These are phyloP conservation scores for Lachancea cidri DNA, from an alignment of 805 yeast genomes.

Conservation along the genomic window DNA sequence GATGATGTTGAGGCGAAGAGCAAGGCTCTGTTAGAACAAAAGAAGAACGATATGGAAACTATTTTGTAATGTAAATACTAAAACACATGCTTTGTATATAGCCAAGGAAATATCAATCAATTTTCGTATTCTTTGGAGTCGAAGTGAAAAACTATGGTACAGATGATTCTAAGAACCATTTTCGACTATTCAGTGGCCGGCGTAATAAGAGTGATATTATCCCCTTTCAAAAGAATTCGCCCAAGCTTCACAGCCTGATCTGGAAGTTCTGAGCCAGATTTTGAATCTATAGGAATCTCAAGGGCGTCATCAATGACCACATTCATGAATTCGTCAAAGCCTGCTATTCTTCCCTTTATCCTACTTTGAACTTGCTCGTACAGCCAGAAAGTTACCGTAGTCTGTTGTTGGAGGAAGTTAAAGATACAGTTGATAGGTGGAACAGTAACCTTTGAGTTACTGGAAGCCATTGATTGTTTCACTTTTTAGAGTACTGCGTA, in stretches of 20 bases:
- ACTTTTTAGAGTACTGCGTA: background rate
- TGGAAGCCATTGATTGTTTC: constrained; percentile 20
- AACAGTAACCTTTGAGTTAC: constrained; percentile 39
- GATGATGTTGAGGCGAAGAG: constrained; percentile 19
- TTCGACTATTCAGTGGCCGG: constrained; percentile 6
- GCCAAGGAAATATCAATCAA: constrained; percentile 1
- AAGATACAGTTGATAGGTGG: constrained; percentile 93
- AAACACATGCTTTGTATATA: constrained; percentile 4
- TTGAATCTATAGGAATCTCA: constrained; percentile 56
- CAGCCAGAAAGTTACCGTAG: constrained; percentile 79
- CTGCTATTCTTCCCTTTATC: constrained; percentile 78
- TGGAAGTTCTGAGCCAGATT: constrained; percentile 26
- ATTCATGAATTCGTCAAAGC: constrained; percentile 98
- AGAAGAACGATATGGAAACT: constrained; percentile 13
- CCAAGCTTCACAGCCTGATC: constrained; percentile 49
- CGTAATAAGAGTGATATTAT: constrained; percentile 76
- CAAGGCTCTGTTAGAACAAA: constrained; percentile 11
- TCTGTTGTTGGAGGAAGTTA: constrained; percentile 77
- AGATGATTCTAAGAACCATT: background rate
- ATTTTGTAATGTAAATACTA: constrained; percentile 9
- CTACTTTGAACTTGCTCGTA: constrained; percentile 76
- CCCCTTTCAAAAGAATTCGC: constrained; percentile 82
- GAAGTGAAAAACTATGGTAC: no score
- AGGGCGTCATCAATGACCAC: constrained; percentile 54
- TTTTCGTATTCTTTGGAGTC: background rate